Percentiles rank a stretch among this genome's conserved stretches.
These are phyloP conservation scores for Phytopythium boreale DNA, from an alignment of 352 stramenopile genomes.

Conservation along the genomic window DNA sequence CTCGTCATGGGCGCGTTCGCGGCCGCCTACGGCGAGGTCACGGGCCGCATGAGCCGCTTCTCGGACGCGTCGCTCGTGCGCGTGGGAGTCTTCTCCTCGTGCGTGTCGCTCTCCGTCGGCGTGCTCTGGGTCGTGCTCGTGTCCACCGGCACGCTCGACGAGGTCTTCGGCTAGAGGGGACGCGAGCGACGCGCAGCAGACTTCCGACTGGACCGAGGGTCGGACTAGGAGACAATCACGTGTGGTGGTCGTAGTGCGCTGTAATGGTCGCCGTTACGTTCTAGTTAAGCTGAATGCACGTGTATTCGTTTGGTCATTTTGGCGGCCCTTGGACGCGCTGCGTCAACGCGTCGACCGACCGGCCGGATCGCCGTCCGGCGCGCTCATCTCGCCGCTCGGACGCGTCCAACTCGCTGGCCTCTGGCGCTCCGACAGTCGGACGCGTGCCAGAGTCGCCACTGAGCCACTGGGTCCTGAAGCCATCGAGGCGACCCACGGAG, in stretches of 20 bases:
- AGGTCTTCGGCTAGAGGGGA: slow-evolving; percentile 50
- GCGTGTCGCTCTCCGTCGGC: slow-evolving; percentile 62
- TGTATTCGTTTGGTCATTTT: background rate
- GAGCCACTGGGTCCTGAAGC: too few species aligned
- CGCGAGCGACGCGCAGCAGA: background rate
- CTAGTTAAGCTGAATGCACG: background rate
- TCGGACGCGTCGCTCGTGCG: slow-evolving; percentile 53
- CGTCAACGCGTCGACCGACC: too few species aligned
- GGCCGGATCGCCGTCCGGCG: too few species aligned
- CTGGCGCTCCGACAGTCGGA: too few species aligned
- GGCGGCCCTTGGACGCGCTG: too few species aligned
- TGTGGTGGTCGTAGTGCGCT: too few species aligned
- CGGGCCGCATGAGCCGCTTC: slow-evolving; percentile 54
- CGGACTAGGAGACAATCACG: background rate
- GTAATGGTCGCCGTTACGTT: background rate
- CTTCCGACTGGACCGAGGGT: background rate
- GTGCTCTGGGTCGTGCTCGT: slow-evolving; percentile 70
- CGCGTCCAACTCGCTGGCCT: too few species aligned
- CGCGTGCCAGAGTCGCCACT: too few species aligned
- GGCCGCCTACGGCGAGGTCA: slow-evolving; percentile 71
- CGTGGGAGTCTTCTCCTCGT: slow-evolving; percentile 63
- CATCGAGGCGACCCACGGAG: too few species aligned
- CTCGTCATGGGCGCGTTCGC: slow-evolving; percentile 88
- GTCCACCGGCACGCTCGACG: slow-evolving; percentile 61
- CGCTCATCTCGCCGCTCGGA: too few species aligned